phyloP scores from a whole-genome alignment of 306 rosid genomes.

The Cucurbita ficifolia region DNA sequence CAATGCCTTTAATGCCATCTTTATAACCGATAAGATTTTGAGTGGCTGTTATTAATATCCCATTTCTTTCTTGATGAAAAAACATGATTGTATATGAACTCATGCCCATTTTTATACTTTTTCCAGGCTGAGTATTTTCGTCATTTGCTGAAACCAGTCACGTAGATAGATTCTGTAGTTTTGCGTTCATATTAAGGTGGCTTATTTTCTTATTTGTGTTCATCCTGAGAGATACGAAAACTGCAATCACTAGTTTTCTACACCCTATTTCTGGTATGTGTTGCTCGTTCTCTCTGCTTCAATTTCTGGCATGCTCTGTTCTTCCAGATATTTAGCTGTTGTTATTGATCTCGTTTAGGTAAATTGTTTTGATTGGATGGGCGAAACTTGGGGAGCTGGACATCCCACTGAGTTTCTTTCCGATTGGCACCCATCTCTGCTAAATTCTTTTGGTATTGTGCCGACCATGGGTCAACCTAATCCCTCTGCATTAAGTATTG shows the following conservation, averaged over 20 bases:
- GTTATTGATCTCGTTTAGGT: neutral
- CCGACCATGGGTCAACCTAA: constrained; percentile 34
- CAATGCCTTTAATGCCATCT: neutral
- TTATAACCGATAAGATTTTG: neutral
- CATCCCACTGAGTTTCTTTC: constrained; percentile 22
- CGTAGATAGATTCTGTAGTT: constrained; percentile 45
- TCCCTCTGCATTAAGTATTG: constrained; percentile 21
- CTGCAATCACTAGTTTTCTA: constrained; percentile 31
- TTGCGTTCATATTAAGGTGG: constrained; percentile 44
- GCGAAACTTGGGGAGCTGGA: constrained; percentile 48
- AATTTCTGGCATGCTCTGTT: neutral
- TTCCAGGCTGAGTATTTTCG: constrained; percentile 95
- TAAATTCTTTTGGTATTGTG: constrained; percentile 22
- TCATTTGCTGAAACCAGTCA: constrained; percentile 92
- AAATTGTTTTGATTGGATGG: constrained; percentile 58
- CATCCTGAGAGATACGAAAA: constrained; percentile 36
- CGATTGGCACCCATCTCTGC: constrained; percentile 43
- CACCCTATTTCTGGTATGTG: constrained; percentile 51
- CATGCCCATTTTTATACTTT: constrained; percentile 13
- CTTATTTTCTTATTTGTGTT: constrained; percentile 43
- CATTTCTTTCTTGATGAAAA: neutral
- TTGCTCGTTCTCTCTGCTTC: neutral
- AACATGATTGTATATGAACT: neutral
- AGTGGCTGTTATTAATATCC: neutral
- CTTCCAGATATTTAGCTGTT: neutral